phyloP scores from a whole-genome alignment of 352 stramenopile species.

The Pythium biforme region DNA sequence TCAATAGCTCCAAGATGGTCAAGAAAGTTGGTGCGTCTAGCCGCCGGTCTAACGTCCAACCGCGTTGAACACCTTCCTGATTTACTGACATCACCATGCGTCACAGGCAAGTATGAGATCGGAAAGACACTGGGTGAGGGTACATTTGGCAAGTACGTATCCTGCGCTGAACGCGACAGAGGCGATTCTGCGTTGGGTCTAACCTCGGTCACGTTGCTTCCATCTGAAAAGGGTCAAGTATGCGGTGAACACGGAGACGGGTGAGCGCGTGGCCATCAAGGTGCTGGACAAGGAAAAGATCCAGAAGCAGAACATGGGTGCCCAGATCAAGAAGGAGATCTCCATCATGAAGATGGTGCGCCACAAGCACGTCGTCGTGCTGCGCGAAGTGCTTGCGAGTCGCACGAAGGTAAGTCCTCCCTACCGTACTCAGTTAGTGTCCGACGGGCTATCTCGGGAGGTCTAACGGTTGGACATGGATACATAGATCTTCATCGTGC shows the following conservation, averaged over 20 bases:
- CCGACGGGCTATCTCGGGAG: too few relatives aligned
- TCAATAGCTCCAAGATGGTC: slow-evolving; percentile 35
- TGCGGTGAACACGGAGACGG: slow-evolving; percentile 94
- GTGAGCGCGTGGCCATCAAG: slow-evolving; percentile 96
- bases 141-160: slow-evolving; percentile 94
- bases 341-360: slow-evolving; percentile 98
- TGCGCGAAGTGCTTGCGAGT: slow-evolving; percentile 89
- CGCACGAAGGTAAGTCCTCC: slow-evolving; percentile 89
- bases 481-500: slow-evolving; percentile 94
- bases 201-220: background rate
- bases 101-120: slow-evolving; percentile 96
- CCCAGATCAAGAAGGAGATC: slow-evolving; percentile 98
- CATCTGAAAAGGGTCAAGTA: slow-evolving; percentile 95
- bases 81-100: slow-evolving; percentile 3
- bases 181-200: background rate
- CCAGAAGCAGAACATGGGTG: slow-evolving; percentile 98
- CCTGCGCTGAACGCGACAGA: background rate
- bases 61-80: background rate
- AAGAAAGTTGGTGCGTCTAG: slow-evolving; percentile 54
- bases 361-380: slow-evolving; percentile 87
- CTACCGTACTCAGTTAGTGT: too few relatives aligned
- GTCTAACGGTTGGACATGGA: too few relatives aligned
- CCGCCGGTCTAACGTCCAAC: too few relatives aligned
- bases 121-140: slow-evolving; percentile 95
- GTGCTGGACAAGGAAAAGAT: slow-evolving; percentile 98